Conservation (phyloP, 345 rosid genomes). For the Melaleuca alternifolia region DNA sequence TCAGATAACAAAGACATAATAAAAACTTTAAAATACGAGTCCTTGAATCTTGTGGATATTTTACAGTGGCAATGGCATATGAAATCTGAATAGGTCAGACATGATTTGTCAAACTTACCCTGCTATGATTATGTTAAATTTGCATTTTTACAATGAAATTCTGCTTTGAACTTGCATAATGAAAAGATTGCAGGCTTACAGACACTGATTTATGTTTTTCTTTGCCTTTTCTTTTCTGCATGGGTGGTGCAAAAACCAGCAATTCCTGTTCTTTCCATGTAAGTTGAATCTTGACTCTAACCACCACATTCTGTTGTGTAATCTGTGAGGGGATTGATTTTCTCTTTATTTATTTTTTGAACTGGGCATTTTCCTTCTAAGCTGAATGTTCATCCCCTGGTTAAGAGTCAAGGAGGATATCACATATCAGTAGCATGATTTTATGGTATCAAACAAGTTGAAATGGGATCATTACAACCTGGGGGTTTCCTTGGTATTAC, state of each 20-base stretch:
- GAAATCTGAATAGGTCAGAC: neutral
- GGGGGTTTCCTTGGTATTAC: neutral
- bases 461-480: neutral
- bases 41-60: neutral
- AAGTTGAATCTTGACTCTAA: slow-evolving; percentile 26
- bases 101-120: neutral
- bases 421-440: neutral
- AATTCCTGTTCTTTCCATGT: slow-evolving; percentile 95
- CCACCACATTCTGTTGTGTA: neutral
- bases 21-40: neutral
- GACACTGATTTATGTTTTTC: neutral
- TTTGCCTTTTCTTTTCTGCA: slow-evolving; percentile 13
- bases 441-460: neutral
- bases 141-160: neutral
- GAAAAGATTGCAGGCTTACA: neutral
- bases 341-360: neutral
- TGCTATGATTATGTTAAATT: neutral
- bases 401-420: neutral
- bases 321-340: neutral
- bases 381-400: neutral
- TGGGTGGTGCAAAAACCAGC: slow-evolving; percentile 52
- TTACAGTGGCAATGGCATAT: neutral
- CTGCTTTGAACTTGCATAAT: neutral
- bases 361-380: neutral
- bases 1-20: neutral